These are phyloP conservation scores for Lentinula detonsa DNA, from an alignment of 768 basidiomycete species.

Conservation along the genomic window DNA sequence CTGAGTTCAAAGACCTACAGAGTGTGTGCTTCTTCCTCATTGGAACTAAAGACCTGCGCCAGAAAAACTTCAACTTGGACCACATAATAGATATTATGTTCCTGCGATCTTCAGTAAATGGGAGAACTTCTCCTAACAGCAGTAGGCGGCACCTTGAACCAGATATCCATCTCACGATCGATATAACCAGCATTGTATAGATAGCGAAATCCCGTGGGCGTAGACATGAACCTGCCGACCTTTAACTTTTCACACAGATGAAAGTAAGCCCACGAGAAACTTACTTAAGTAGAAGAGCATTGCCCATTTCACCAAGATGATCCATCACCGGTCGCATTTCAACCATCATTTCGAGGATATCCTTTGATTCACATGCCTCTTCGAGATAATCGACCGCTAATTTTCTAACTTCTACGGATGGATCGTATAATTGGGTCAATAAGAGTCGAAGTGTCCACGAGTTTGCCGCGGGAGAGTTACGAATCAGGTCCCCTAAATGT, in stretches of 20 bases:
- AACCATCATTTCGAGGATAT: conserved; percentile 84
- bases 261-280: conserved; percentile 15
- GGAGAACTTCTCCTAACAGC: not conserved
- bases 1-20: conserved; percentile 29
- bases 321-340: conserved; percentile 94
- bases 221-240: conserved; percentile 82
- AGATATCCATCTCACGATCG: conserved; percentile 90
- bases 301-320: conserved; percentile 90
- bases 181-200: conserved; percentile 91
- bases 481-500: conserved; percentile 79
- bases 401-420: conserved; percentile 83
- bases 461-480: conserved; percentile 54
- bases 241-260: not conserved
- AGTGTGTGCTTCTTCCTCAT: conserved; percentile 64
- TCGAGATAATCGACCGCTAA: conserved; percentile 86
- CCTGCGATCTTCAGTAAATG: conserved; percentile 40
- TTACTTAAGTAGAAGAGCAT: conserved; percentile 82
- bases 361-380: conserved; percentile 81
- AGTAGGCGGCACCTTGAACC: conserved; percentile 69
- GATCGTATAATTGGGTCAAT: conserved; percentile 94
- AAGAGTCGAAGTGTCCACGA: conserved; percentile 89
- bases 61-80: conserved; percentile 92
- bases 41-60: conserved; percentile 59
- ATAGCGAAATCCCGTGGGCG: conserved; percentile 87
- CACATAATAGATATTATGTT: conserved; percentile 89